Base-by-base conservation (phyloP, 495 filamentous ascomycete species). In the Filosporella fistucella region DNA sequence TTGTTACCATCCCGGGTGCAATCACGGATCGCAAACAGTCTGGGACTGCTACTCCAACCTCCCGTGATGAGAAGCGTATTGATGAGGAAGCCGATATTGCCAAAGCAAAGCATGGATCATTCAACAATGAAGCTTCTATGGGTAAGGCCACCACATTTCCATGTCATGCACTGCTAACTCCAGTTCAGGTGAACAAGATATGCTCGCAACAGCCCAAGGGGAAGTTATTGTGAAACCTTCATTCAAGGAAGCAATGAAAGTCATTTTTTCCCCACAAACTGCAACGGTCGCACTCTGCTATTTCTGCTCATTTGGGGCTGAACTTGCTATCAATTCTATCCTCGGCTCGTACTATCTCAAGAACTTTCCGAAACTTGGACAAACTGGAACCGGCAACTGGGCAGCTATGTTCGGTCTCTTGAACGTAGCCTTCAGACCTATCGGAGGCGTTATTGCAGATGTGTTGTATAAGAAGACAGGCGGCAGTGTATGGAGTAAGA, bases 401-500 rank as follows among this genome's bases (percentile, higher is more conserved):
- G 86, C 88, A 0, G 87, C 90, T 45, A 91, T 94, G 82, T 96
- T 94, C 60, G 90, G 90, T 9, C 82, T 96, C 40, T 68, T 96
- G 22, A 95, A 96, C 64, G 68, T 91, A 26, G 63, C 85, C 45
- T 86, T 77, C 45, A 77, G 90, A 1, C 90, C 90, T 0, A 56
- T 79, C 0, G 90, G 90, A 35, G 90, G 90, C 1, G 72, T 87
- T 13, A 49, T 89, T 11, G 74, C 78, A 2, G 90, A 96, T 52
- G 20, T 84, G n/a, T 58, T 91, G 2, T 95, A 91, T 70, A 69
- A 66, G 16, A 57, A 57, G 18, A 72, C 76, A 2, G 48, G 57
- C 45, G 49, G 58, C 45, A 80, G 56, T 32, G 66, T 91, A 14
- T 88, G 85, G 80, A 74, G 72, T 21, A 95, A 95, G 77, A 95